A percentile compares a stretch with the other conserved stretches of the same genome.
These are phyloP conservation scores for Moniliella sp. DNA, from an alignment of 1,284 basidiomycete species.

Conservation along the genomic window DNA sequence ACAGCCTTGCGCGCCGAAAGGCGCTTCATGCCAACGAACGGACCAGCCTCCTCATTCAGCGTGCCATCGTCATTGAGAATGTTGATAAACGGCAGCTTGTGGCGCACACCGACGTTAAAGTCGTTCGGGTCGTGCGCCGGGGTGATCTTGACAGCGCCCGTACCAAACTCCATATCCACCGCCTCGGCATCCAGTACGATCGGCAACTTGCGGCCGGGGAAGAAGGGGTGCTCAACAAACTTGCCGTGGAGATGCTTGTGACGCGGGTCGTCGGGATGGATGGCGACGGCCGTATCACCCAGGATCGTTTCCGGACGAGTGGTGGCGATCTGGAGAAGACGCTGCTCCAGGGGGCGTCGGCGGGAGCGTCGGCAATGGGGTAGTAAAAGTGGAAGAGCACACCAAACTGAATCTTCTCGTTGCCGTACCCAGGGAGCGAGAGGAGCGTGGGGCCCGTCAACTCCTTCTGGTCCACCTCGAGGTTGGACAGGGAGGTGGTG, in stretches of 20 bases:
- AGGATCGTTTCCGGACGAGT: constrained; percentile 98
- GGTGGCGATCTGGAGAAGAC: constrained; percentile 83
- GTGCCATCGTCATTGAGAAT: constrained; percentile 94
- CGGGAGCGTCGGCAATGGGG: constrained; percentile 59
- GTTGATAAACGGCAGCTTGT: constrained; percentile 79
- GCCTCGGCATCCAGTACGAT: constrained; percentile 65
- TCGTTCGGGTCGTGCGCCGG: constrained; percentile 97
- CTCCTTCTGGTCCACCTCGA: constrained; percentile 89
- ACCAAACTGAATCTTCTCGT: constrained; percentile 91
- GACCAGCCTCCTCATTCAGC: constrained; percentile 70
- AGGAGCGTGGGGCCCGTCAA: constrained; percentile 69
- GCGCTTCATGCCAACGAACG: constrained; percentile 53
- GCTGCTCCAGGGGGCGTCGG: no score
- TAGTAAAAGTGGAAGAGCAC: constrained; percentile 89
- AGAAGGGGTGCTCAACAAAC: constrained; percentile 72
- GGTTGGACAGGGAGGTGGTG: constrained; percentile 85
- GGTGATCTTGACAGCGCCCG: constrained; percentile 96
- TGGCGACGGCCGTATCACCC: constrained; percentile 88
- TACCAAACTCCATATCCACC: constrained; percentile 90
- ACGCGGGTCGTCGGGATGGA: constrained; percentile 78
- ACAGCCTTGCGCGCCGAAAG: constrained; percentile 78
- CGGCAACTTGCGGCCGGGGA: constrained; percentile 56
- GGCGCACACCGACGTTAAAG: constrained; percentile 76
- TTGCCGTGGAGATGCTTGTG: constrained; percentile 92
- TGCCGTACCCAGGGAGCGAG: constrained; percentile 73